Evolutionary conservation across 306 rosid genomes (phyloP).

Genomic region (Rosa multiflora): DNA sequence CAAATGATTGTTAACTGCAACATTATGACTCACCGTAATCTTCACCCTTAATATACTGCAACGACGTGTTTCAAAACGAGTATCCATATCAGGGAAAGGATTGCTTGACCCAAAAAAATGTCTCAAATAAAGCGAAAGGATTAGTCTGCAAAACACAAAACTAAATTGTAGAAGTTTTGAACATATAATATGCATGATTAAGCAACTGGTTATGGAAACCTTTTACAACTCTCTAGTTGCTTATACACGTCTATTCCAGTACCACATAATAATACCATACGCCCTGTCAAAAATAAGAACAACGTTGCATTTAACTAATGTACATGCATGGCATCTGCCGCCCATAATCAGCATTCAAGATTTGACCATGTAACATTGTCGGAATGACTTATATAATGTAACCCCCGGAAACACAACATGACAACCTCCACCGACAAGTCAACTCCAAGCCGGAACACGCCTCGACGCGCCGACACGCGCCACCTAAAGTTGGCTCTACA

Average conservation of each 20-base stretch:
- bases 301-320: background rate
- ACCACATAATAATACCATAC: background rate
- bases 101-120: constrained; percentile 87
- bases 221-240: background rate
- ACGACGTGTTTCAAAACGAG: constrained; percentile 80
- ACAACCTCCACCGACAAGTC: too few species aligned
- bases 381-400: too few species aligned
- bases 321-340: too few species aligned
- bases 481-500: too few species aligned
- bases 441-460: too few species aligned
- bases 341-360: too few species aligned
- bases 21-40: constrained; percentile 74
- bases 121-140: constrained; percentile 96
- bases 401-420: too few species aligned
- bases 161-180: constrained; percentile 7
- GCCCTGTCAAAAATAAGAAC: background rate
- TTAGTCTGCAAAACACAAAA: constrained; percentile 63
- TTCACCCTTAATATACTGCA: constrained; percentile 89
- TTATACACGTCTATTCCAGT: background rate
- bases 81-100: constrained; percentile 81
- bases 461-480: too few species aligned
- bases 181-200: background rate
- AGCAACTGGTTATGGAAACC: background rate
- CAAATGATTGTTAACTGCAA: constrained; percentile 10
- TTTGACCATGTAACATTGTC: too few species aligned